Evolutionary conservation across 1,284 basidiomycete genomes (phyloP), one percentile per base, ranked within the genome.

Genomic region (Afroboletus lepidellus): DNA sequence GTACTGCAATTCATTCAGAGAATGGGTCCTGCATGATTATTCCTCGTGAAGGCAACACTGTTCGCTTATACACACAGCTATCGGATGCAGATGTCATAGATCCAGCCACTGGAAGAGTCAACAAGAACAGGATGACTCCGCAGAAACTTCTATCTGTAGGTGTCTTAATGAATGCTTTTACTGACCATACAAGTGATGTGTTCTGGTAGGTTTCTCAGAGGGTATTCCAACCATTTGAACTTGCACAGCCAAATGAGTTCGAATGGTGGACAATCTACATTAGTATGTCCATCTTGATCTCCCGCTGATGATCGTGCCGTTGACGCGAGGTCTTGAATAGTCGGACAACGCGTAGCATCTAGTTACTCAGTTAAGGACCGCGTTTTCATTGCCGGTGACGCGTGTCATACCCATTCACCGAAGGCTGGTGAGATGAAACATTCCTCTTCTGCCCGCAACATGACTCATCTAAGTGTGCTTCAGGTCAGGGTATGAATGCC

Each of bases 251-350:
- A 4, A 73, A 82, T 21, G 68, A 72, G 13, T 75, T 88, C 23
- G 81, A 90, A 38, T 94, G 91, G 91, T 93, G 85, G 84, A 90
- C 88, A 1, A 75, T 88, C 25, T 91, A 91, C 60, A 78, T 80
- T 58, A 85, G 90, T 77, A 55, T 25, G 78, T 71, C 15, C 13
- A 23, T 16, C 30, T 30, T 3, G 41, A n/a, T 41, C 11, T 37
- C 42, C 20, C 12, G 41, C 25, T 16, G 15, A n/a, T 21, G 16
- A 42, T 2, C 3, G 16, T n/a, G n/a, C n/a, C 39, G 34, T 30
- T 15, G 33, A 51, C 16, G 5, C 27, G 9, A 15, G 33, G 8
- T 42, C 7, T 32, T 27, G n/a, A 12, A n/a, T 37, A 81, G 79
- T 80, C 55, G 87, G 87, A 2, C 89, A 92, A 63, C 80, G 89